Evolutionary conservation across 2,329 filamentous ascomycete species (phyloP).

Genomic region (Ophiostoma sp.): DNA sequence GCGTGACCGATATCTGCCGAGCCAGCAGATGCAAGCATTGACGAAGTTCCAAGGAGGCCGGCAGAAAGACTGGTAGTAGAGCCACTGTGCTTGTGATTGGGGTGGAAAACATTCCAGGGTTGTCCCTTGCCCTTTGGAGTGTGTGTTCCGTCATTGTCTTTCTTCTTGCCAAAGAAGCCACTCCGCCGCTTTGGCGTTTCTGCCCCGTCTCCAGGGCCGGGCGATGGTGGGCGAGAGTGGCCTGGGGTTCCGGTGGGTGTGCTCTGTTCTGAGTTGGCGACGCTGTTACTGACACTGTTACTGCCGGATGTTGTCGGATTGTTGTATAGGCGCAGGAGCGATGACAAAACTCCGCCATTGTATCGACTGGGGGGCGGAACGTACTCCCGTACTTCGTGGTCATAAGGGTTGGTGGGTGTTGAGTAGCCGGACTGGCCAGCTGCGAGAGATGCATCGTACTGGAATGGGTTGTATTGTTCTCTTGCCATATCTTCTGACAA

Average conservation of each 20-base stretch:
- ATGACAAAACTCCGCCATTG: constrained; percentile 66
- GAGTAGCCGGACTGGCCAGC: constrained; percentile 30
- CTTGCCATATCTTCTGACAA: background rate
- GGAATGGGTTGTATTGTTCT: constrained; percentile 16
- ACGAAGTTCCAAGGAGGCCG: constrained; percentile 51
- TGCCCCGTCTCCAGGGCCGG: constrained; percentile 28
- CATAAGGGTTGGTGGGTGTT: constrained; percentile 47
- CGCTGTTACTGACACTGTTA: constrained; percentile 32
- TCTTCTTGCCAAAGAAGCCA: constrained; percentile 40
- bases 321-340: constrained; percentile 65
- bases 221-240: constrained; percentile 41
- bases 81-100: constrained; percentile 21
- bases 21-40: constrained; percentile 47
- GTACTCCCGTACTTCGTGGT: constrained; percentile 53
- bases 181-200: constrained; percentile 36
- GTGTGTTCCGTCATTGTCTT: background rate
- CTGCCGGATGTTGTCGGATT: constrained; percentile 34
- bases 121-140: constrained; percentile 16
- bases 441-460: constrained; percentile 26
- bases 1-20: constrained; percentile 42
- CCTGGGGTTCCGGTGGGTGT: constrained; percentile 43
- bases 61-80: constrained; percentile 39
- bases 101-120: constrained; percentile 23
- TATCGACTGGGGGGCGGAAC: constrained; percentile 63
- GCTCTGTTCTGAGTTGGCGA: constrained; percentile 38